Conservation (phyloP, 768 basidiomycete species). For the Daedalea quercina region DNA sequence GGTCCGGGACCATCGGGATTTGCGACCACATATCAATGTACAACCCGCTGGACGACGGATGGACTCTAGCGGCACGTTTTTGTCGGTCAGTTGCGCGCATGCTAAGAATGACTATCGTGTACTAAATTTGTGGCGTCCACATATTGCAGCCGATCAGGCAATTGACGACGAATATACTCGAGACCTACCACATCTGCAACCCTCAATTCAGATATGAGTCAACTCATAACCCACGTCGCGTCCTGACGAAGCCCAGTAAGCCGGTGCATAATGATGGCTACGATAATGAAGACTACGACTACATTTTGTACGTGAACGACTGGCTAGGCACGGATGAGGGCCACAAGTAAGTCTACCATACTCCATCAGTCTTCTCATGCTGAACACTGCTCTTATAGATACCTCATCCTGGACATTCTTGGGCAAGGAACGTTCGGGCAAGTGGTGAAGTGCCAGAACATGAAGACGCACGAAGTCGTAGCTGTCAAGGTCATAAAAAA, state of each 20-base stretch:
- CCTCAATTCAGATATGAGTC: conserved; percentile 94
- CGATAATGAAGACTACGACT: conserved; percentile 99
- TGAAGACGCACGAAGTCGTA: conserved; percentile 98
- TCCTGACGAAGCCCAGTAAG: conserved; percentile 96
- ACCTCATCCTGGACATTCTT: conserved; percentile 94
- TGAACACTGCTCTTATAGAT: conserved; percentile 53
- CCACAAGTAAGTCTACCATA: conserved; percentile 65
- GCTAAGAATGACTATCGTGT: background rate
- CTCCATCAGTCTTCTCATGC: conserved; percentile 1
- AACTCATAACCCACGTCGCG: conserved; percentile 89
- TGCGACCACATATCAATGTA: conserved; percentile 66
- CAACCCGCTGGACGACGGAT: conserved; percentile 66
- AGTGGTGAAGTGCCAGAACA: conserved; percentile 99
- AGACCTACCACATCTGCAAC: conserved; percentile 93
- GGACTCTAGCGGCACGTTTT: conserved; percentile 64
- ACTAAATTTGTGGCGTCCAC: background rate
- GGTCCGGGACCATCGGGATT: conserved; percentile 68
- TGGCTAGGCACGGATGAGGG: conserved; percentile 92
- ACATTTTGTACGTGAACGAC: conserved; percentile 98
- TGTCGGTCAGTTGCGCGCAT: conserved; percentile 59
- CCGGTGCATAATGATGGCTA: conserved; percentile 93
- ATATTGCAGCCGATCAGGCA: conserved; percentile 47
- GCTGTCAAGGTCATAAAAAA: conserved; percentile 99
- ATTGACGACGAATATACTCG: conserved; percentile 80
- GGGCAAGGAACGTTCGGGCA: conserved; percentile 99